Evolutionary conservation across 2,329 filamentous ascomycete genomes (phyloP), one percentile per base, ranked within the genome.

Genomic region (Exophiala phaeomuriformis): DNA sequence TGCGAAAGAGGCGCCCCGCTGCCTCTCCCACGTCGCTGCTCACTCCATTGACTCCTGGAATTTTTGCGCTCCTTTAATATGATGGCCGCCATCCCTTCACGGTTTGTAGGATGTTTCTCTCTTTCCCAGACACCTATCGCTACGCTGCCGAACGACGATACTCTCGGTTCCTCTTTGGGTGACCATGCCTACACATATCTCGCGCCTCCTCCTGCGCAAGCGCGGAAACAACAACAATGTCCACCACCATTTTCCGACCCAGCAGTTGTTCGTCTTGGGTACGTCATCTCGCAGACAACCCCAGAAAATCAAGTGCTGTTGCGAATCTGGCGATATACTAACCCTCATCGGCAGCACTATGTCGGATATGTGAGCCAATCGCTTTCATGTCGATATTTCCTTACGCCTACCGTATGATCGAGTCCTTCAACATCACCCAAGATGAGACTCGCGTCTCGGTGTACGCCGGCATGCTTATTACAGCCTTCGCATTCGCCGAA

Each of bases 361-460:
- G 90, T 73, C 85, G 93, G 67, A 91, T 98, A 75, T 96, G 90
- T 77, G 93, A 98, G 69, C 93, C 93, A 49, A 97, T 98, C 70
- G 93, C 93, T 4, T 97, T 98, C 77, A 97, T 96, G 89, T 96
- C 90, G 50, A 96, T 97, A 64, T 97, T 98, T 68, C 93, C 93
- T 1, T 98, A 97, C 71, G 90, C 95, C 64, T 97, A 95, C 75
- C 91, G 87, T 75, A 97, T 98, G 93, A 86, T 97, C 63, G 79
- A 90, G 65, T 89, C 90, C 57, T 97, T 97, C 72, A 77, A 87
- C 65, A 84, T 95, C 67, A 88, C 90, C 58, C 77, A 88, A 44
- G 83, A 90, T 66, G 77, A 86, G 59, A 83, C 79, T 64, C 83
- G 86, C 67, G 94, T 96, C 63, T 88, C 90, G 9, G 82, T 96